Conservation (phyloP, 192 early-diverging fungal species). For the Physocladia obscura region DNA sequence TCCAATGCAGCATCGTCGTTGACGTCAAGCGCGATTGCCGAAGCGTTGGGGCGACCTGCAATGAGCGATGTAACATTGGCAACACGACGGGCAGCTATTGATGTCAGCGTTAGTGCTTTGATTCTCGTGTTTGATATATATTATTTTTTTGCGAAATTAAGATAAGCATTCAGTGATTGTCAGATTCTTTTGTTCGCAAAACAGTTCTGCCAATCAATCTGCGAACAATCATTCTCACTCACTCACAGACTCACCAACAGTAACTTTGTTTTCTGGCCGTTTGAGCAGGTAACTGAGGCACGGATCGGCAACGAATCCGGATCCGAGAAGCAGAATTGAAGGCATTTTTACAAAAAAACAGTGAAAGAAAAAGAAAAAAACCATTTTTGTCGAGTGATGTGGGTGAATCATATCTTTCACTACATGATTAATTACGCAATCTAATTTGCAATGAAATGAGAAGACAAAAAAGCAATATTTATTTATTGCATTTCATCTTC, state of each 20-base stretch:
- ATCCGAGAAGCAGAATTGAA: slow-evolving; percentile 84
- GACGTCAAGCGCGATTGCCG: slow-evolving; percentile 55
- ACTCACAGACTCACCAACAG: slow-evolving; percentile 66
- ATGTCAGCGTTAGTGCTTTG: too few species aligned
- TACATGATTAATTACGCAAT: too few species aligned
- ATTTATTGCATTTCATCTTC: background rate
- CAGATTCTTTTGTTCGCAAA: too few species aligned
- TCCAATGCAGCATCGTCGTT: slow-evolving; percentile 48
- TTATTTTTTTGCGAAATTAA: background rate
- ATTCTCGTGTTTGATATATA: background rate
- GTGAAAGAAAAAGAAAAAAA: too few species aligned
- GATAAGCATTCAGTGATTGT: too few species aligned
- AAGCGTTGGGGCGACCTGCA: slow-evolving; percentile 35
- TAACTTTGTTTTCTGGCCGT: slow-evolving; percentile 82
- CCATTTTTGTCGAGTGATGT: too few species aligned
- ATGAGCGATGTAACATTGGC: slow-evolving; percentile 73
- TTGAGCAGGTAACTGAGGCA: slow-evolving; percentile 90
- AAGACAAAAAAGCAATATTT: too few species aligned
- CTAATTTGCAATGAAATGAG: too few species aligned
- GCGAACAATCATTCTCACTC: background rate
- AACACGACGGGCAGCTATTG: slow-evolving; percentile 76
- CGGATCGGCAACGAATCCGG: slow-evolving; percentile 96
- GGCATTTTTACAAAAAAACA: slow-evolving; percentile 18
- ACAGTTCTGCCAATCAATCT: background rate
- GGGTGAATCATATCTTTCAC: too few species aligned